phyloP scores from a whole-genome alignment of 192 early-diverging fungal species.

The Lunasporangiospora selenospora region DNA sequence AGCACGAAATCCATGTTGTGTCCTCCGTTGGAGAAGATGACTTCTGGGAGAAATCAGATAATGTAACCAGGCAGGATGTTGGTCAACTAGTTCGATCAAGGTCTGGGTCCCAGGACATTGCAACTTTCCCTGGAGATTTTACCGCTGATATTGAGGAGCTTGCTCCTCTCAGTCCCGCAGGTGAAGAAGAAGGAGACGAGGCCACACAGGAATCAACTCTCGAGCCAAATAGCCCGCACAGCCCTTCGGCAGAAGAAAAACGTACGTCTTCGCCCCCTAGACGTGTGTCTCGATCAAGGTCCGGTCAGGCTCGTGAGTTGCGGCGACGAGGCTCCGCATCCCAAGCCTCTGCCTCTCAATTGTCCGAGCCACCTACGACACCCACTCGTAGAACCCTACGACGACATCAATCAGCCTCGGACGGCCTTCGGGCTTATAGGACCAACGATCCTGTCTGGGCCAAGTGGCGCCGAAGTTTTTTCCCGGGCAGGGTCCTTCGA shows the following conservation, averaged over 20 bases:
- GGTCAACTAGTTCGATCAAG: not conserved
- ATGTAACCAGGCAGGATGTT: too few relatives aligned
- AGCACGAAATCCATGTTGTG: constrained; percentile 1
- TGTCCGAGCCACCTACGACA: not conserved
- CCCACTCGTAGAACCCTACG: constrained; percentile 15
- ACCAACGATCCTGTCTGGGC: constrained; percentile 30
- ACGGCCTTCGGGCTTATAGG: constrained; percentile 11
- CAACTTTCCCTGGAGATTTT: constrained; percentile 12
- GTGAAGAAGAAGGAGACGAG: not conserved
- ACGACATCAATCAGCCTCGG: constrained; percentile 4
- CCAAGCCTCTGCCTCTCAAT: not conserved
- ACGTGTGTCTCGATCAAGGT: constrained; percentile 3
- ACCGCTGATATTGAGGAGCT: constrained; percentile 3
- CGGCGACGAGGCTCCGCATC: constrained; percentile 1
- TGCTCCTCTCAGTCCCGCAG: not conserved
- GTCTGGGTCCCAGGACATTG: constrained; percentile 21
- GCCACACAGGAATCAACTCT: too few relatives aligned
- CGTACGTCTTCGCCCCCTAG: too few relatives aligned
- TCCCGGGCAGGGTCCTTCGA: constrained; percentile 9
- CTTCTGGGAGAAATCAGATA: constrained; percentile 20
- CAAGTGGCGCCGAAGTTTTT: constrained; percentile 18
- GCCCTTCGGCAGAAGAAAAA: too few relatives aligned
- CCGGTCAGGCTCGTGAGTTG: constrained; percentile 7
- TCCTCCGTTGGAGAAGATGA: constrained; percentile 24
- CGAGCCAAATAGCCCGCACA: too few relatives aligned